These are phyloP conservation scores for Pyricularia pennisetigena DNA, from an alignment of 2,329 filamentous ascomycete species.

Conservation along the genomic window DNA sequence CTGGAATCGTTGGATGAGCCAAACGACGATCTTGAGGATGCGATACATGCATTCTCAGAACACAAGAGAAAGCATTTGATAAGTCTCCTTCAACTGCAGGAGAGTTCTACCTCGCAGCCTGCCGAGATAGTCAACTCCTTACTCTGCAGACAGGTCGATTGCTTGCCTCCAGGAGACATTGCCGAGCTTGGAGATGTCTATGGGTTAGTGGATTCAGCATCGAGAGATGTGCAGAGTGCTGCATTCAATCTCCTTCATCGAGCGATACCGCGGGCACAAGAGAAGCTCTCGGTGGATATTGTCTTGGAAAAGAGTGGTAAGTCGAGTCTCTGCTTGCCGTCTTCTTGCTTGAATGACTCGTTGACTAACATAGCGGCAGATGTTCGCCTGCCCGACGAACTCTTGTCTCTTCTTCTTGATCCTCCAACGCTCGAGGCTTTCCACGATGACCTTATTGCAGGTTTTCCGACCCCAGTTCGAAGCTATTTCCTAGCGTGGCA, in stretches of 20 bases:
- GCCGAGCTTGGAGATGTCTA: constrained; percentile 62
- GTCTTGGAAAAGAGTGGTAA: constrained; percentile 55
- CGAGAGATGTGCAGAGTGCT: constrained; percentile 64
- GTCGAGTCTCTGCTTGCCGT: constrained; percentile 4
- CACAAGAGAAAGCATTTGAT: constrained; percentile 49
- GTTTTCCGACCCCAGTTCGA: constrained; percentile 60
- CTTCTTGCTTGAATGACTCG: not conserved
- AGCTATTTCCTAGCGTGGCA: constrained; percentile 86
- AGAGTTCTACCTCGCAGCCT: constrained; percentile 46
- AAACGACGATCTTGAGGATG: constrained; percentile 80
- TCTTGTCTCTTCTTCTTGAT: constrained; percentile 75
- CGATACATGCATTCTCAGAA: constrained; percentile 51
- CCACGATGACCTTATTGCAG: constrained; percentile 52
- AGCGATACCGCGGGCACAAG: constrained; percentile 68
- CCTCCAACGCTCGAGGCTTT: constrained; percentile 62
- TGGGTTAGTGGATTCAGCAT: constrained; percentile 65
- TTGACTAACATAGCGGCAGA: constrained; percentile 19
- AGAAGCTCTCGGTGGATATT: constrained; percentile 71
- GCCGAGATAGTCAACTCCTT: constrained; percentile 66
- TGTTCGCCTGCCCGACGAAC: constrained; percentile 70
- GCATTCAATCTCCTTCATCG: constrained; percentile 73
- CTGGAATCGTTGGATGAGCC: constrained; percentile 58
- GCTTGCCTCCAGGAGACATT: constrained; percentile 51
- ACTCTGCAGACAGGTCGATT: constrained; percentile 58
- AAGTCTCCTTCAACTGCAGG: constrained; percentile 47